Evolutionary conservation across 768 basidiomycete species (phyloP).

Genomic region (Russula griseocarnosa): DNA sequence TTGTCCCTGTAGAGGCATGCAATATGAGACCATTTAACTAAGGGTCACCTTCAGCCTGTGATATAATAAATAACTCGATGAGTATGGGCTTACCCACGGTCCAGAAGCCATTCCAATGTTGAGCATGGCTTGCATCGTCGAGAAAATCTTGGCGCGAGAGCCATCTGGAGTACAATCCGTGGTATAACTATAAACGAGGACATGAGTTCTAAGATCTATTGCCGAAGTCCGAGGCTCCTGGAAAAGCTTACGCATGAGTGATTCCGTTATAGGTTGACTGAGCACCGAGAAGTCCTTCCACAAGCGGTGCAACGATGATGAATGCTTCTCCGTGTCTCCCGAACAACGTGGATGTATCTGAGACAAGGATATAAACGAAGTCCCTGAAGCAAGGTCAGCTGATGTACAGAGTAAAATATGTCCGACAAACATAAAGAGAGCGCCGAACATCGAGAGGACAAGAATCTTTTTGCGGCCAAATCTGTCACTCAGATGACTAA

Average conservation of each 20-base stretch:
- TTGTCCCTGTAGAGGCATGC: conserved; percentile 13
- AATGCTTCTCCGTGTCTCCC: conserved; percentile 26
- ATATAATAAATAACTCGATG: not conserved
- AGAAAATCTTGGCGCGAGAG: conserved; percentile 28
- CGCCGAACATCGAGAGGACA: conserved; percentile 27
- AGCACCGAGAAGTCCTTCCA: conserved; percentile 28
- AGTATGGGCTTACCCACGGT: conserved; percentile 24
- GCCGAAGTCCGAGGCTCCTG: not conserved
- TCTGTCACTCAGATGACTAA: conserved; percentile 27
- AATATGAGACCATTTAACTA: conserved; percentile 27
- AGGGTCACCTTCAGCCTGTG: not conserved
- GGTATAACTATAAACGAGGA: conserved; percentile 19
- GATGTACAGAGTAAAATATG: not conserved
- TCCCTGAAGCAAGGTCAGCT: conserved; percentile 22
- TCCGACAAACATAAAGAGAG: conserved; percentile 27
- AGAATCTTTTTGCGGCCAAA: conserved; percentile 28
- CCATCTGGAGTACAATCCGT: conserved; percentile 29
- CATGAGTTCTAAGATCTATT: not conserved
- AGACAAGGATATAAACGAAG: conserved; percentile 29
- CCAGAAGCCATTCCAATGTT: conserved; percentile 29
- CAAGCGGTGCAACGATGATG: conserved; percentile 27
- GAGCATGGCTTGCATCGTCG: conserved; percentile 28
- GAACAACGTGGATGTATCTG: conserved; percentile 19
- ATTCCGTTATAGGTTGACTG: conserved; percentile 29
- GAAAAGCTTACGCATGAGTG: conserved; percentile 25